Evolutionary conservation across 805 yeast genomes (phyloP), one percentile per base, ranked within the genome.

Genomic region (Saccharomycodes ludwigii): DNA sequence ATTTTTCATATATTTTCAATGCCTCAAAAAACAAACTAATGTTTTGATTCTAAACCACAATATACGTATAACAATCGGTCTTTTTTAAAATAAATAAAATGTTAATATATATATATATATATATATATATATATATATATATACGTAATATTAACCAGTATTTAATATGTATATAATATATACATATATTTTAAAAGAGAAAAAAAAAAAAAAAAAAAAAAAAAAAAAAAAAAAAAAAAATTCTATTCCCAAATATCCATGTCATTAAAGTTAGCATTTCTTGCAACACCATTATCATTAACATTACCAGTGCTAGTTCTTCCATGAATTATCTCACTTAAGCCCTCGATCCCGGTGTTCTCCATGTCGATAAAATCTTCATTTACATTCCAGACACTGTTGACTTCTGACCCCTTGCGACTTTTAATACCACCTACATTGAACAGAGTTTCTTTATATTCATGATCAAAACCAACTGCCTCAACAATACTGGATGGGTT

Each of bases 401-500:
- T 25, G 18, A 8, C 12, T 8, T 25, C 28, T 25, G 19, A 25
- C 4, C 9, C 17, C 17, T 25, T 18, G 11, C 28, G 28, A 4
- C 19, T 15, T 15, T 10, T 11, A 10, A 25, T 25, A 3, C 28
- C 28, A 15, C 19, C 28, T 11, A 22, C 12, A n/a, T 22, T 22
- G 24, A 11, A 11, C 26, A 24, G 15, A 17, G 34, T 34, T 12
- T 36, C 37, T 17, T 39, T 40, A 19, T 41, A 41, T 22, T 38
- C 37, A n/a, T n/a, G n/a, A 12, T 41, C 49, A 29, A 47, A 41
- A 9, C 52, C 54, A 16, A 46, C 53, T 10, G 55, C 57, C 30
- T 50, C 57, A 18, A 48, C 47, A 9, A 52, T 40, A 30, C 46
- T 46, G 1, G 53, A 44, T 15, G 55, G 51, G 28, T 52, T 50